A percentile compares a stretch with the other conserved stretches of the same genome.
Evolutionary conservation across 2,329 filamentous ascomycete species (phyloP).

Genomic region (Fusarium protoensiforme): DNA sequence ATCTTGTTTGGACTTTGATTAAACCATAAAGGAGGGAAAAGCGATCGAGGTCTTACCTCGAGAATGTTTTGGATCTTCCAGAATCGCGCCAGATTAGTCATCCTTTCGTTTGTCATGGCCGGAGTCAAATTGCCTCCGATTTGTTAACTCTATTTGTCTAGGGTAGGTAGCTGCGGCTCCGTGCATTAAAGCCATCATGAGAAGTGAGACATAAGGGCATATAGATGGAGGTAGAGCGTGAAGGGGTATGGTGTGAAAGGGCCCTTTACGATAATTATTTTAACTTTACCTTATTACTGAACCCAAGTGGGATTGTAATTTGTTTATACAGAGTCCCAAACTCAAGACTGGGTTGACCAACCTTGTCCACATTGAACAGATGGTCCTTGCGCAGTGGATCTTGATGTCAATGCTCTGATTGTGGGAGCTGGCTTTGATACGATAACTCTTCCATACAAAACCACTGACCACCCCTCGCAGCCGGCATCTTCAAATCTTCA

Average conservation of each 20-base stretch:
- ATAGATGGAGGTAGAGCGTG: too few species aligned
- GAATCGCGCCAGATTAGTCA: neutral
- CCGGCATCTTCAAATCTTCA: constrained; percentile 62
- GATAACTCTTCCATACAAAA: neutral
- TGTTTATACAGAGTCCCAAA: constrained; percentile 30
- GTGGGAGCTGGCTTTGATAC: constrained; percentile 58
- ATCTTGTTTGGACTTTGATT: neutral
- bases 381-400: constrained; percentile 30
- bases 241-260: too few species aligned
- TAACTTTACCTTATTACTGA: too few species aligned
- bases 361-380: constrained; percentile 41
- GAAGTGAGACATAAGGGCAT: too few species aligned
- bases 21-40: neutral
- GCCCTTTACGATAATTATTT: too few species aligned
- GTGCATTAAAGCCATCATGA: too few species aligned
- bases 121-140: neutral
- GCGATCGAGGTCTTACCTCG: neutral
- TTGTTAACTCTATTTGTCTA: neutral
- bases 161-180: neutral
- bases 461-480: constrained; percentile 18
- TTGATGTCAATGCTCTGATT: constrained; percentile 57
- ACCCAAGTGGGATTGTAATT: too few species aligned
- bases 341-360: constrained; percentile 56
- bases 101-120: neutral
- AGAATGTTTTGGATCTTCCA: neutral